Conservation (phyloP, 805 yeast genomes). For the Vanderwaltozyma yarrowii region DNA sequence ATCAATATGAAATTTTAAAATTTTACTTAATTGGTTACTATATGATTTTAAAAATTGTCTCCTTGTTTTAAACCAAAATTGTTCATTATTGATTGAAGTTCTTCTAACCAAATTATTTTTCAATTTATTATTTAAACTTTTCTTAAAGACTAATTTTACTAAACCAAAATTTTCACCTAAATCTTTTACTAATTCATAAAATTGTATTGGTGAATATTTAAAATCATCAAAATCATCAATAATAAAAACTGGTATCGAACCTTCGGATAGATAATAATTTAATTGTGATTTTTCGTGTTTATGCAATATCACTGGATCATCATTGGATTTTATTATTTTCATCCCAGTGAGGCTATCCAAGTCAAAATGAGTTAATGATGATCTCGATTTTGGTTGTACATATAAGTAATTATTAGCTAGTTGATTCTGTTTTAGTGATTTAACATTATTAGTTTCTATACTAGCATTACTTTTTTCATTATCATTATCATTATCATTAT, state of each 20-base stretch:
- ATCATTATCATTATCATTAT: neutral
- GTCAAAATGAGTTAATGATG: constrained; percentile 10
- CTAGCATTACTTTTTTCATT: neutral
- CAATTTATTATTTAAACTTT: neutral
- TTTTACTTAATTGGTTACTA: constrained; percentile 31
- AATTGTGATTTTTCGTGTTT: constrained; percentile 12
- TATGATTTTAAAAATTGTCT: constrained; percentile 24
- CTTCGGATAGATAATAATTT: constrained; percentile 10
- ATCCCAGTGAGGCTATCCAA: constrained; percentile 6
- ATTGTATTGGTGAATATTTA: constrained; percentile 8
- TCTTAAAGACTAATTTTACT: constrained; percentile 10
- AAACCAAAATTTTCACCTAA: constrained; percentile 20
- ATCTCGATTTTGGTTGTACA: constrained; percentile 9
- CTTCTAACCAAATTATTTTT: constrained; percentile 3
- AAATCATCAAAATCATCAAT: constrained; percentile 7
- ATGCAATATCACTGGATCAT: neutral
- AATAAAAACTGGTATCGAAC: constrained; percentile 18
- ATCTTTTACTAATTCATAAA: constrained; percentile 17
- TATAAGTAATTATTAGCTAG: constrained; percentile 3
- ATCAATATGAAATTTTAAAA: constrained; percentile 39
- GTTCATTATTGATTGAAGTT: constrained; percentile 10
- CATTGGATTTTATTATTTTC: constrained; percentile 1
- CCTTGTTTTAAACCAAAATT: constrained; percentile 19
- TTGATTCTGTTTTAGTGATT: neutral
- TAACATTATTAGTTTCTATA: neutral